These are phyloP conservation scores for Phytophthora cryptogea DNA, from an alignment of 352 stramenopile genomes.

Conservation along the genomic window DNA sequence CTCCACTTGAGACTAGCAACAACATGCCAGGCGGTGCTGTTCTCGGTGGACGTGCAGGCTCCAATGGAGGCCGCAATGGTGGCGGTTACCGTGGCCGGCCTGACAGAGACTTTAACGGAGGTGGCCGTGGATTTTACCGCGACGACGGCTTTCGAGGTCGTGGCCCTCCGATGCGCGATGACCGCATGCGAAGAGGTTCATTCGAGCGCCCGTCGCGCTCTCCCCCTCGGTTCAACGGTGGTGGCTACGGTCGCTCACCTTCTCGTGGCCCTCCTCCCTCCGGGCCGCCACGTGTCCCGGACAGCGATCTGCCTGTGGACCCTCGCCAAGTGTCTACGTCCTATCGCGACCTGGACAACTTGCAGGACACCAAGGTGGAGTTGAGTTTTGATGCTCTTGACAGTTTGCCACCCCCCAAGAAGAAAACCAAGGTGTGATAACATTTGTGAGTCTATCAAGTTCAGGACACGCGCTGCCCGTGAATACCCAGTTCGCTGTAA, in stretches of 20 bases:
- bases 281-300: constrained; percentile 43
- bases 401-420: constrained; percentile 82
- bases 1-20: constrained; percentile 75
- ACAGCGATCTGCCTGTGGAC: constrained; percentile 75
- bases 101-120: constrained; percentile 32
- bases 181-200: constrained; percentile 47
- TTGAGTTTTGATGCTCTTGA: constrained; percentile 83
- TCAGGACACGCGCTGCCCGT: constrained; percentile 12
- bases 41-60: constrained; percentile 48
- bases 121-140: constrained; percentile 58
- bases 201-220: constrained; percentile 50
- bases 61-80: constrained; percentile 39
- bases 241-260: constrained; percentile 34
- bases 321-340: constrained; percentile 82
- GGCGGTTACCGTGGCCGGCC: constrained; percentile 33
- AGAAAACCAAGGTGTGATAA: constrained; percentile 79
- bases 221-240: constrained; percentile 36
- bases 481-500: constrained; percentile 28
- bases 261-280: constrained; percentile 30
- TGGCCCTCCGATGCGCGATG: constrained; percentile 56
- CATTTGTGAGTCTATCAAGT: constrained; percentile 13
- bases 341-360: constrained; percentile 84
- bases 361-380: constrained; percentile 85
- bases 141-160: constrained; percentile 62
- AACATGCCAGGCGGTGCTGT: constrained; percentile 54